These are phyloP conservation scores for Solanum chacoense DNA, from an alignment of 305 asterid species.

Conservation along the genomic window DNA sequence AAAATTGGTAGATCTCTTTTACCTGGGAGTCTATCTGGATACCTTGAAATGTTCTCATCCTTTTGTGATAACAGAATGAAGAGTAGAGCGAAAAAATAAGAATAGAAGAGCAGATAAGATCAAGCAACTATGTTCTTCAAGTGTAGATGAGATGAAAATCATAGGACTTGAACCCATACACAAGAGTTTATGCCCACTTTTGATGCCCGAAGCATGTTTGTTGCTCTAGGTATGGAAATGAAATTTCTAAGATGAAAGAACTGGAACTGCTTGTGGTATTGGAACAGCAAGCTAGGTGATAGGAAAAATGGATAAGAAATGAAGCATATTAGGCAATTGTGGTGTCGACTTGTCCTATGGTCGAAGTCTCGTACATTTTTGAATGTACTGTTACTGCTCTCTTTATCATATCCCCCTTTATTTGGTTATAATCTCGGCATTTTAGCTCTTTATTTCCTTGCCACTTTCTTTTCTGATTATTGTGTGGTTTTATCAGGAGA, in stretches of 20 bases:
- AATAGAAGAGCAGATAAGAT: background rate
- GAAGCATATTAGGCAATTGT: background rate
- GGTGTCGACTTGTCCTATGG: background rate
- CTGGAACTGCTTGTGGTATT: background rate
- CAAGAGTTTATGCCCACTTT: background rate
- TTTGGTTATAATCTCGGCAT: background rate
- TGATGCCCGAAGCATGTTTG: background rate
- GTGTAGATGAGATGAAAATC: background rate
- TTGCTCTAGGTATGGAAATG: background rate
- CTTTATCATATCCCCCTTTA: background rate
- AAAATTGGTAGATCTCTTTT: background rate
- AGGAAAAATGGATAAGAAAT: background rate
- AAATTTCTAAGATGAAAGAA: background rate
- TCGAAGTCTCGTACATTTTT: background rate
- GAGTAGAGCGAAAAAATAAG: background rate
- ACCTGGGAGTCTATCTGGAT: background rate
- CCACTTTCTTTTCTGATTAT: conserved; percentile 1
- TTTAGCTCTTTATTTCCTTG: background rate
- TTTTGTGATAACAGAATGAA: background rate
- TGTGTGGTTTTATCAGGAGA: conserved; percentile 35
- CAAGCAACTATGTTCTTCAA: background rate
- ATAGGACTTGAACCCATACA: background rate
- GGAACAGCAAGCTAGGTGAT: background rate
- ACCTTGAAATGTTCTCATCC: background rate
- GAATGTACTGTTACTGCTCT: background rate